Conservation (phyloP, 352 stramenopile species). For the Globisporangium apiculatum region DNA sequence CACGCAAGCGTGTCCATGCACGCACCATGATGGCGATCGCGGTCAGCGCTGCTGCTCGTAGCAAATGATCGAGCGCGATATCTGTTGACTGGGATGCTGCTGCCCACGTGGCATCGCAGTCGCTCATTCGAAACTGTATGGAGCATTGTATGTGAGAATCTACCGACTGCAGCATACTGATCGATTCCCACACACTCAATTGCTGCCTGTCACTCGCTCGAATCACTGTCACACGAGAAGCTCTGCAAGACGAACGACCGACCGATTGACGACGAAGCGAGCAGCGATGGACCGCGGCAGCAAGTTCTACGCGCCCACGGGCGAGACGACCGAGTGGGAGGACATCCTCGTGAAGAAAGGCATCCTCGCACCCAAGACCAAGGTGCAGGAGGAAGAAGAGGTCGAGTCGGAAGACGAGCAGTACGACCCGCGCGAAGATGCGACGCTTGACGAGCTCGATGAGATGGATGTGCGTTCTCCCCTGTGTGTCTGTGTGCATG, state of each 20-base stretch:
- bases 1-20: background rate
- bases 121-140: too few relatives aligned
- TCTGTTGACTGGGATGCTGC: background rate
- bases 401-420: slow-evolving; percentile 63
- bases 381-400: slow-evolving; percentile 73
- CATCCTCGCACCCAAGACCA: slow-evolving; percentile 85
- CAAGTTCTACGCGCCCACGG: slow-evolving; percentile 81
- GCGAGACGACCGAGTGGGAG: slow-evolving; percentile 88
- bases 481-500: background rate
- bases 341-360: slow-evolving; percentile 87
- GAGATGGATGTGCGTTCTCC: slow-evolving; percentile 55
- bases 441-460: slow-evolving; percentile 80
- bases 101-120: background rate
- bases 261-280: background rate
- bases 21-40: background rate
- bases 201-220: background rate
- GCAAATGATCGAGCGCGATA: background rate
- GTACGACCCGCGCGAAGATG: slow-evolving; percentile 66
- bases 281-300: slow-evolving; percentile 52
- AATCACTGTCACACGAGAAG: background rate
- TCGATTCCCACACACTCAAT: background rate
- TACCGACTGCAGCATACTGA: background rate
- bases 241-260: too few relatives aligned
- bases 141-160: background rate
- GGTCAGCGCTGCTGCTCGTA: background rate